Evolutionary conservation across 2,329 filamentous ascomycete genomes (phyloP).

Genomic region (Fusarium sp.): DNA sequence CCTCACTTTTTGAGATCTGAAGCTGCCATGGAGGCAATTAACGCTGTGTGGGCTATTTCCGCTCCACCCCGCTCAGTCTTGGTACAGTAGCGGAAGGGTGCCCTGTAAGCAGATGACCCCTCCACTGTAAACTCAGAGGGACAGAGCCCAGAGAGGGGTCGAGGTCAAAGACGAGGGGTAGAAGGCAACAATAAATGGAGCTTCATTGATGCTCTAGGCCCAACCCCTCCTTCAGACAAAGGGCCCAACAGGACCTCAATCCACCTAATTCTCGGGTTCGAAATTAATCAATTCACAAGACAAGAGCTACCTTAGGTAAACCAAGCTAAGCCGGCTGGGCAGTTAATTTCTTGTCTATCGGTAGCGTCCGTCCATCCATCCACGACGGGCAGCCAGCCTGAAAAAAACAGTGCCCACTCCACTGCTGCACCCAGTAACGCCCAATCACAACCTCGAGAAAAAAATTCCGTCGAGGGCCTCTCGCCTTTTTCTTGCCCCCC

Average conservation of each 20-base stretch:
- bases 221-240: slow-evolving; percentile 20
- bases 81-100: slow-evolving; percentile 20
- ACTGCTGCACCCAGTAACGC: slow-evolving; percentile 44
- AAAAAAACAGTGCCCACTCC: slow-evolving; percentile 46
- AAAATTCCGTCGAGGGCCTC: slow-evolving; percentile 55
- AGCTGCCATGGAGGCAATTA: slow-evolving; percentile 15
- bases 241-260: background rate
- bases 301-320: background rate
- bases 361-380: slow-evolving; percentile 42
- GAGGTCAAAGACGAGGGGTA: slow-evolving; percentile 25
- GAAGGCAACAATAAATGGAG: slow-evolving; percentile 14
- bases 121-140: slow-evolving; percentile 14
- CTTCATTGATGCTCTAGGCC: slow-evolving; percentile 21
- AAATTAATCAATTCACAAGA: background rate
- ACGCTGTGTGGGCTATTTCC: slow-evolving; percentile 22
- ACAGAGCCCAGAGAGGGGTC: slow-evolving; percentile 15
- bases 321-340: slow-evolving; percentile 10
- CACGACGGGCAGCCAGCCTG: slow-evolving; percentile 27
- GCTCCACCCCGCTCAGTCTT: slow-evolving; percentile 36
- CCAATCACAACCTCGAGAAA: slow-evolving; percentile 56
- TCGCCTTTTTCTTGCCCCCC: slow-evolving; percentile 53
- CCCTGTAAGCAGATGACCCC: slow-evolving; percentile 36
- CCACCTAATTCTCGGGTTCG: background rate
- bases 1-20: slow-evolving; percentile 7
- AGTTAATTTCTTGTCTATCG: slow-evolving; percentile 36